A percentile compares a stretch with the other conserved stretches of the same genome.
phyloP scores from a whole-genome alignment of 2,329 filamentous ascomycete species.

The Penicillium occitanis region DNA sequence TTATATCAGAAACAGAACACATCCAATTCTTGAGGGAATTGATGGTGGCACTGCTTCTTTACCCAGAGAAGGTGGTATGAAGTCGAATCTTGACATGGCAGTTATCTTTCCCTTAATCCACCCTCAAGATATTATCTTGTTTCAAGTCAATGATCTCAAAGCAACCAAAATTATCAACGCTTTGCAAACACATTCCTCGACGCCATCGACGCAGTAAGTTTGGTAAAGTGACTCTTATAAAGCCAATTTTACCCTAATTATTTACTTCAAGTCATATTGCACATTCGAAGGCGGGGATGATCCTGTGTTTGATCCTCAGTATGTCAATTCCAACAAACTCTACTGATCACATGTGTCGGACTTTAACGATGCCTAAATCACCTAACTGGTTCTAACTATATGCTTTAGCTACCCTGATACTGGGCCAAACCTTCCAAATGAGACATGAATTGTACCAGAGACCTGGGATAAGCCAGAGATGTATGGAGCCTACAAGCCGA shows the following conservation, averaged over 20 bases:
- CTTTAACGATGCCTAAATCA: not conserved
- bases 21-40: constrained; percentile 1
- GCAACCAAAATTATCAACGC: not conserved
- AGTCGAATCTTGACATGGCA: constrained; percentile 10
- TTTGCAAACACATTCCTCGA: constrained; percentile 17
- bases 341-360: not conserved
- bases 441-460: not conserved
- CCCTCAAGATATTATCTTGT: constrained; percentile 11
- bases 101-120: constrained; percentile 4
- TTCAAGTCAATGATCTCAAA: constrained; percentile 10
- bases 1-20: not conserved
- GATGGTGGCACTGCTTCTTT: constrained; percentile 13
- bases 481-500: constrained; percentile 11
- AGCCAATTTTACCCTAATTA: not conserved
- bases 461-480: constrained; percentile 4
- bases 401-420: constrained; percentile 6
- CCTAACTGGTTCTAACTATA: not conserved
- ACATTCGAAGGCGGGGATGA: constrained; percentile 16
- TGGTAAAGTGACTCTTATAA: not conserved
- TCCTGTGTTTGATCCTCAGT: constrained; percentile 9
- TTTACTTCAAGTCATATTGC: constrained; percentile 11
- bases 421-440: not conserved
- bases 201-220: constrained; percentile 10
- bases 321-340: not conserved
- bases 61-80: not conserved